Evolutionary conservation across 441 rosid species (phyloP), one percentile per base, ranked within the genome.

Genomic region (Bocquillonia castaneifolia): DNA sequence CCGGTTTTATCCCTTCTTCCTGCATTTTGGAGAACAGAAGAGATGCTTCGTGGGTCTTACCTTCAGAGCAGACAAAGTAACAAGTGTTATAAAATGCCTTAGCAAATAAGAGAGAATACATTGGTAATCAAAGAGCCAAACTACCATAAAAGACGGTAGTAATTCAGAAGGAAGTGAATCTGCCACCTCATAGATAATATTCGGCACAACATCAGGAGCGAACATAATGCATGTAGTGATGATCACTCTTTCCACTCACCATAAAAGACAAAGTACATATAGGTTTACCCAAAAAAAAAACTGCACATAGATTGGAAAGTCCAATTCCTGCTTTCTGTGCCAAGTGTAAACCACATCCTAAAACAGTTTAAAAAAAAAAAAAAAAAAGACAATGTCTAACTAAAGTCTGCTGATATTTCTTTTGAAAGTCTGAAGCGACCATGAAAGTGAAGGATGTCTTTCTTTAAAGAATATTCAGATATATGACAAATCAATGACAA

Each of bases 1-100:
- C 96, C 39, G 94, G 96, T 68, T 79, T 86, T 70, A 88, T 85
- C 72, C 96, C 92, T 78, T 80, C 88, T 78, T 80, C 86, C 82
- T 69, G 90, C 96, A 89, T 83, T 76, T 82, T 79, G 71, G 71
- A 26, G 71, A 89, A 89, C 66, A 91, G 75, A 40, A 72, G 64
- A 63, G 81, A 77, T 66, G 93, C 94, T 78, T 85, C 88, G 36
- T 67, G 78, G 59, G 68, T 81, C 72, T 86, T 81, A 59, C 97
- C 97, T 91, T 81, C 40, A 83, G 78, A 52, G 36, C 23, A 12
- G 31, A 44, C 28, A 44, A 63, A 71, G 65, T 62, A 18, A 60
- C 8, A 44, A 29, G 53, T 6, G 71, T 12, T n/a, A 47, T 18
- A 20, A 45, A 73, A 74, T 29, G 45, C 17, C 66, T 63, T 36